Conservation (phyloP, 225 moss, liverwort and hornwort species). For the Pseudoscleropodium purum region DNA sequence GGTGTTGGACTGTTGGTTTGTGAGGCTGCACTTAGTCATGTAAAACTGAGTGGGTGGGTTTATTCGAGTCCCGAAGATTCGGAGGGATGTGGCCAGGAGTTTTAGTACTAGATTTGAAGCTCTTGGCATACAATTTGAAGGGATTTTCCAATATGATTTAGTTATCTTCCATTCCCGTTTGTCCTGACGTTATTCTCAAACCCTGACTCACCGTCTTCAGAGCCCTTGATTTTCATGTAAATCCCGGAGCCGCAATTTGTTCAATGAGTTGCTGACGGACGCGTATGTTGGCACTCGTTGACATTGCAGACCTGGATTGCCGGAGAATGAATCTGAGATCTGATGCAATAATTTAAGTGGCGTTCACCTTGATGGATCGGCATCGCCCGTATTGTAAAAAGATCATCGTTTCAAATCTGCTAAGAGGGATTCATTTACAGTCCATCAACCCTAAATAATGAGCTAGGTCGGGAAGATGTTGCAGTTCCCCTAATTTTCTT, state of each 20-base stretch:
- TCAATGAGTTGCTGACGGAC: not conserved
- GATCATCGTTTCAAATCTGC: not conserved
- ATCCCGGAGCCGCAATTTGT: not conserved
- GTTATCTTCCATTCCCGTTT: not conserved
- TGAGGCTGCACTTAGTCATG: constrained; percentile 11
- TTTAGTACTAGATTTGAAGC: not conserved
- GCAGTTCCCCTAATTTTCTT: not conserved
- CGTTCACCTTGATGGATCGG: not conserved
- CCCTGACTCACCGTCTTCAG: not conserved
- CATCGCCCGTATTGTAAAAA: not conserved
- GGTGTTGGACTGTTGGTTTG: not conserved
- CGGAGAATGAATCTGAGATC: not conserved
- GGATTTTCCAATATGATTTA: not conserved
- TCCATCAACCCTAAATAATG: not conserved
- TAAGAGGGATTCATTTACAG: not conserved
- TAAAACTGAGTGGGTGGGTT: not conserved
- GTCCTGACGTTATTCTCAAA: not conserved
- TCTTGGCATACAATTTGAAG: constrained; percentile 6
- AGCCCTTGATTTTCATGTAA: not conserved
- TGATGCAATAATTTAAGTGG: not conserved
- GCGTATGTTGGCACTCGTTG: not conserved
- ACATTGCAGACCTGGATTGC: not conserved
- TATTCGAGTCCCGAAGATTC: constrained; percentile 8
- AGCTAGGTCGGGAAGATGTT: not conserved
- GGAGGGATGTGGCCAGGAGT: constrained; percentile 12